phyloP scores from a whole-genome alignment of 2,329 filamentous ascomycete species.

The Simplicillium aogashimaense region DNA sequence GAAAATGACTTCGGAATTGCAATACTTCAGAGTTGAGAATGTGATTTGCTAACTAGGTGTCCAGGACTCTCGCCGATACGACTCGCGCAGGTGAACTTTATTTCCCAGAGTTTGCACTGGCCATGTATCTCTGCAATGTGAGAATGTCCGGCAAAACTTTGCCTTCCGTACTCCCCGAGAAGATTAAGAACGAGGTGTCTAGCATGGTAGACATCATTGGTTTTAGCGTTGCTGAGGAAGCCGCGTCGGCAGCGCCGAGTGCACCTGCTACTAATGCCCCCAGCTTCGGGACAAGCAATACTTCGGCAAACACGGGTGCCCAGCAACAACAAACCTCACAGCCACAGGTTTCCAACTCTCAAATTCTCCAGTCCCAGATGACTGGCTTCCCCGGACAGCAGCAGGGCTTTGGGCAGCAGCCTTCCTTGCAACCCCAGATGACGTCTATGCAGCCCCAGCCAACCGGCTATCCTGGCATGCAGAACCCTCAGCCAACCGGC shows the following conservation, averaged over 20 bases:
- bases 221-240: slow-evolving; percentile 77
- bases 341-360: slow-evolving; percentile 63
- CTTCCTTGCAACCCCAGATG: slow-evolving; percentile 46
- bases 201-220: slow-evolving; percentile 99
- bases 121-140: slow-evolving; percentile 97
- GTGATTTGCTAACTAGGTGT: slow-evolving; percentile 10
- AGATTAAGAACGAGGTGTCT: slow-evolving; percentile 90
- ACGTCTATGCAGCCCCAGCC: slow-evolving; percentile 56
- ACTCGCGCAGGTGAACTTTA: slow-evolving; percentile 93
- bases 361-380: slow-evolving; percentile 55
- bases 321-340: slow-evolving; percentile 49
- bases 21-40: too few relatives aligned
- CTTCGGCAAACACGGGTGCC: slow-evolving; percentile 40
- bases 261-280: slow-evolving; percentile 54
- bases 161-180: slow-evolving; percentile 67
- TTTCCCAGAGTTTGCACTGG: slow-evolving; percentile 93
- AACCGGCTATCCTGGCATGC: slow-evolving; percentile 59
- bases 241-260: slow-evolving; percentile 34
- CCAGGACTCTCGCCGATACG: slow-evolving; percentile 82
- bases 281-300: slow-evolving; percentile 47
- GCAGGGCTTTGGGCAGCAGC: slow-evolving; percentile 18
- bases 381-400: slow-evolving; percentile 27
- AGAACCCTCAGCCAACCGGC: slow-evolving; percentile 64
- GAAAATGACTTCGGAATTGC: slow-evolving; percentile 10
- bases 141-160: slow-evolving; percentile 80